phyloP scores from a whole-genome alignment of 1,284 basidiomycete genomes.

The Amylostereum areolatum region DNA sequence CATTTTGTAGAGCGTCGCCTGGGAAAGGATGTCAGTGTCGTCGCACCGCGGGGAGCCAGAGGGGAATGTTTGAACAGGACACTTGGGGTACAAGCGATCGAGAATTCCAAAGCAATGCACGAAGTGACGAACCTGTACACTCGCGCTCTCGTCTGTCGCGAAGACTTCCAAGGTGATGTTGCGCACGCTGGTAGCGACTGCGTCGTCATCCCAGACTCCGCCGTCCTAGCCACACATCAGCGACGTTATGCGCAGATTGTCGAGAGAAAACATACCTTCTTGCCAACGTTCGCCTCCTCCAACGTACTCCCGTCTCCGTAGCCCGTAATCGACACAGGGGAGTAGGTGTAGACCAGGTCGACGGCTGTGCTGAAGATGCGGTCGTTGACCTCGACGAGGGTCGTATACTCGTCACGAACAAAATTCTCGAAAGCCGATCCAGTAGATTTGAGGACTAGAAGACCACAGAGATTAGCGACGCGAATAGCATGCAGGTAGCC shows the following conservation, averaged over 20 bases:
- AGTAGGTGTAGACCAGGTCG: slow-evolving; percentile 66
- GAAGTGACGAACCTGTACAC: slow-evolving; percentile 67
- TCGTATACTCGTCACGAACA: slow-evolving; percentile 84
- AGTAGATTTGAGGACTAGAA: slow-evolving; percentile 80
- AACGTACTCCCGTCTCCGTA: slow-evolving; percentile 44
- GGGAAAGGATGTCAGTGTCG: slow-evolving; percentile 1
- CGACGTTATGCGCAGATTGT: neutral
- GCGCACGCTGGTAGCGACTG: slow-evolving; percentile 54
- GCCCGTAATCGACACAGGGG: slow-evolving; percentile 38
- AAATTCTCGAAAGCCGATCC: slow-evolving; percentile 87
- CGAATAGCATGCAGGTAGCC: no score
- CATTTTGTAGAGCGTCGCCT: slow-evolving; percentile 93
- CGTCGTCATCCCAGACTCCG: slow-evolving; percentile 54
- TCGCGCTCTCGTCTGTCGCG: slow-evolving; percentile 83
- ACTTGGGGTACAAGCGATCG: neutral
- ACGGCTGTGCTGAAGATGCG: slow-evolving; percentile 87
- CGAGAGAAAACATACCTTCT: slow-evolving; percentile 1
- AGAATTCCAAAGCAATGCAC: neutral
- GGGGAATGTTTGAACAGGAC: neutral
- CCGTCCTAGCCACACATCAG: slow-evolving; percentile 24
- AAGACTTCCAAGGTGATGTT: slow-evolving; percentile 77
- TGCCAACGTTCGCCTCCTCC: slow-evolving; percentile 18
- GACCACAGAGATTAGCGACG: no score
- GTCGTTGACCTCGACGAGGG: slow-evolving; percentile 74
- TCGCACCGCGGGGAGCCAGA: no score